phyloP scores from a whole-genome alignment of 805 yeast genomes.

The Suhomyces canberraensis region DNA sequence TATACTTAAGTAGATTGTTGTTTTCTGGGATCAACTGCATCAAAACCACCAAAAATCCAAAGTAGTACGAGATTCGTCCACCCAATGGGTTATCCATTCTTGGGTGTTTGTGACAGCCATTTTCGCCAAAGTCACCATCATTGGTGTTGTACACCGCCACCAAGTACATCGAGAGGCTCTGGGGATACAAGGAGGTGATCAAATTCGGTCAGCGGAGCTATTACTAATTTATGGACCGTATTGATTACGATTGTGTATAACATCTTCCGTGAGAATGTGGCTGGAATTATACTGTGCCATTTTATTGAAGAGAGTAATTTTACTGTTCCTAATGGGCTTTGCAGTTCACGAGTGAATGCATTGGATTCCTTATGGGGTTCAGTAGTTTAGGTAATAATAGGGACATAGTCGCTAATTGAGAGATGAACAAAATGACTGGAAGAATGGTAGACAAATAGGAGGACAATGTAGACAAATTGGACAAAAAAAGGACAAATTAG shows the following conservation, averaged over 20 bases:
- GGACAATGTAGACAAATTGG: too few species aligned
- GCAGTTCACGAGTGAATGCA: too few species aligned
- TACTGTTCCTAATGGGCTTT: too few species aligned
- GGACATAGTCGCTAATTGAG: too few species aligned
- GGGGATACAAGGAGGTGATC: conserved; percentile 50
- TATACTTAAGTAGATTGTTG: too few species aligned
- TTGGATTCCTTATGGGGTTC: too few species aligned
- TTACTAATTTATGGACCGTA: conserved; percentile 55
- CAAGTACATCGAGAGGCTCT: conserved; percentile 48
- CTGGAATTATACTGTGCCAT: conserved; percentile 39
- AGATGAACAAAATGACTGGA: too few species aligned
- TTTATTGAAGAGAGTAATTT: too few species aligned
- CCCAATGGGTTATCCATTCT: conserved; percentile 57
- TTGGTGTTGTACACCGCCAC: conserved; percentile 37
- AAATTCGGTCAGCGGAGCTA: conserved; percentile 50
- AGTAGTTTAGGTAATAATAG: too few species aligned
- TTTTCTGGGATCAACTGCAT: conserved; percentile 60
- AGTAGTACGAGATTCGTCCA: conserved; percentile 49
- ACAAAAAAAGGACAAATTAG: too few species aligned
- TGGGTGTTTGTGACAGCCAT: conserved; percentile 63
- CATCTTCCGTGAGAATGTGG: conserved; percentile 31
- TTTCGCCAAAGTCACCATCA: conserved; percentile 56
- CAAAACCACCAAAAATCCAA: conserved; percentile 55
- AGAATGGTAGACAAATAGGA: too few species aligned
- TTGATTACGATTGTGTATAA: conserved; percentile 38